phyloP scores from a whole-genome alignment of 176 grass and related monocot genomes.

The Triticum urartu region DNA sequence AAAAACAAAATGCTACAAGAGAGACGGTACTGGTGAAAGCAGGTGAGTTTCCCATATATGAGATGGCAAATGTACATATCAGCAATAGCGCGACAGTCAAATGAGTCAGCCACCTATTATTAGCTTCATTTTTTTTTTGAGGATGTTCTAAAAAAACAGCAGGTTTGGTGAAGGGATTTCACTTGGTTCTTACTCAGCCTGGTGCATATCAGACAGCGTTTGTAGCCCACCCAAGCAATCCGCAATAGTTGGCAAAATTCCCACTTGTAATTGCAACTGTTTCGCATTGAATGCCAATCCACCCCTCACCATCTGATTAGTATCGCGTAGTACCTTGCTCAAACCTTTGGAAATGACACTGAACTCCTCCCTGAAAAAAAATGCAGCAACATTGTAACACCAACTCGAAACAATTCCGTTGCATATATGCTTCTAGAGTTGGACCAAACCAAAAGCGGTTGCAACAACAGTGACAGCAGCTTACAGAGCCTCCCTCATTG shows the following conservation, averaged over 20 bases:
- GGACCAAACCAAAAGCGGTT: not conserved
- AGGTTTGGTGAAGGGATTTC: not conserved
- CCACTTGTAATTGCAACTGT: conserved; percentile 71
- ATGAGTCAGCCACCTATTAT: not conserved
- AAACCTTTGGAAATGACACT: conserved; percentile 54
- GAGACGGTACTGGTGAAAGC: not conserved
- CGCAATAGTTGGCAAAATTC: conserved; percentile 63
- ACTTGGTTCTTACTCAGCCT: conserved; percentile 59
- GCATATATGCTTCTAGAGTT: not conserved
- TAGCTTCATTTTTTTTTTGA: too few species aligned
- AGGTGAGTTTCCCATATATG: not conserved
- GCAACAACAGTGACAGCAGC: conserved; percentile 3
- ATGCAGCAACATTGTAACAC: not conserved
- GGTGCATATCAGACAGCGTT: conserved; percentile 62
- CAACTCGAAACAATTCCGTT: not conserved
- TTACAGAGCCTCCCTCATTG: conserved; percentile 57
- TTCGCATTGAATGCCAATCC: conserved; percentile 43
- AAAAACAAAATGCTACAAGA: conserved; percentile 1
- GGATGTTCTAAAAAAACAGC: not conserved
- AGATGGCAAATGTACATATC: not conserved
- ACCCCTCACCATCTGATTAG: conserved; percentile 62
- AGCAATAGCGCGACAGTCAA: not conserved
- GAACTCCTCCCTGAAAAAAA: conserved; percentile 63
- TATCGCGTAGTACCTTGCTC: conserved; percentile 55
- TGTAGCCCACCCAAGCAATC: conserved; percentile 70